Conservation (phyloP, 192 early-diverging fungal species). For the Chytriomyces sp. region DNA sequence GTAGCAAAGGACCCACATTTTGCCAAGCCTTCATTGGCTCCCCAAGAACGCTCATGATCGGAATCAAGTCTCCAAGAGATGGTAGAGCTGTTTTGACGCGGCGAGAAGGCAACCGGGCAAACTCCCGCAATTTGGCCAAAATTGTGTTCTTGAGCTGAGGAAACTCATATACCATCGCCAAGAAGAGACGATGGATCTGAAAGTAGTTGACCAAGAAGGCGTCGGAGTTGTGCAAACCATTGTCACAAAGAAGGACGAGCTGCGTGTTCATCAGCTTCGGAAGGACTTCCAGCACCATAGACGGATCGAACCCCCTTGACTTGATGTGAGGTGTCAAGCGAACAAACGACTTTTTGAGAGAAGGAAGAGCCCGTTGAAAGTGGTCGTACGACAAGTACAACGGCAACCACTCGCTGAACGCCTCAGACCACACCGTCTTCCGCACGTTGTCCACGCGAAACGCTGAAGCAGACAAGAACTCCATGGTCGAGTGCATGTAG, state of each 20-base stretch:
- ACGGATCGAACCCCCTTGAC: slow-evolving; percentile 30
- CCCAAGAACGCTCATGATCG: slow-evolving; percentile 27
- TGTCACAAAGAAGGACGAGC: slow-evolving; percentile 37
- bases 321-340: slow-evolving; percentile 28
- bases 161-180: slow-evolving; percentile 34
- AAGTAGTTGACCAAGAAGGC: slow-evolving; percentile 34
- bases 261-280: slow-evolving; percentile 46
- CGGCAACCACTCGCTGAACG: slow-evolving; percentile 34
- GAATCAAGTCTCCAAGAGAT: slow-evolving; percentile 40
- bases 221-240: slow-evolving; percentile 33
- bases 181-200: slow-evolving; percentile 38
- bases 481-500: slow-evolving; percentile 35
- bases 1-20: slow-evolving; percentile 15
- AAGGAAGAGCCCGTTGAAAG: slow-evolving; percentile 27
- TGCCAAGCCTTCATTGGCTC: slow-evolving; percentile 15
- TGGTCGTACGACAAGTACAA: slow-evolving; percentile 38
- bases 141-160: slow-evolving; percentile 27
- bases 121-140: slow-evolving; percentile 10
- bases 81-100: slow-evolving; percentile 29
- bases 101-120: slow-evolving; percentile 15
- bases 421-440: slow-evolving; percentile 34
- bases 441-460: slow-evolving; percentile 32
- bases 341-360: slow-evolving; percentile 28
- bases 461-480: slow-evolving; percentile 27
- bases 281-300: slow-evolving; percentile 34